Percentiles rank a stretch among this genome's conserved stretches.
phyloP scores from a whole-genome alignment of 2,329 filamentous ascomycete species.

The Lecanicillium sp. region DNA sequence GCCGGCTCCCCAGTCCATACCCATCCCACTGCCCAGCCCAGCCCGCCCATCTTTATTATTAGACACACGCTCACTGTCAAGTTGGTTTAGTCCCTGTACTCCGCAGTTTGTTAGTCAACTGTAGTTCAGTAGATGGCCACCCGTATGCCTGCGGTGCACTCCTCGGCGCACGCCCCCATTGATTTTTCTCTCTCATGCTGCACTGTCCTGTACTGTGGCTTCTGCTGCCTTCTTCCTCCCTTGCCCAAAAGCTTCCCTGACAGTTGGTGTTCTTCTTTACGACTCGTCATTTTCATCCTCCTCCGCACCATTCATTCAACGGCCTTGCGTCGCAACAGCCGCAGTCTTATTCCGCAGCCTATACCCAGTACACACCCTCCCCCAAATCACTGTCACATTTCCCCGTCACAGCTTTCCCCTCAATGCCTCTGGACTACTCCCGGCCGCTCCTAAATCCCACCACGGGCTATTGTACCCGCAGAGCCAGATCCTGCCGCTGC shows the following conservation, averaged over 20 bases:
- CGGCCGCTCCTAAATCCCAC: slow-evolving; percentile 1
- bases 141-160: no score
- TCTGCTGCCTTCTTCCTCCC: not conserved
- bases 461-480: slow-evolving; percentile 3
- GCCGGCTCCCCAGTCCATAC: not conserved
- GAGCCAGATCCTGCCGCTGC: slow-evolving; percentile 2
- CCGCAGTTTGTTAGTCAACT: no score
- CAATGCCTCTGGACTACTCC: slow-evolving; percentile 8
- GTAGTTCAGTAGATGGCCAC: no score
- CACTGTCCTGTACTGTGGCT: not conserved
- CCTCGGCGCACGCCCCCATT: not conserved
- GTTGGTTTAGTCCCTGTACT: no score
- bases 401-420: no score
- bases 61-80: no score
- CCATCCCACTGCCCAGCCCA: not conserved
- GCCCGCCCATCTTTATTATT: slow-evolving; percentile 1
- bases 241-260: not conserved
- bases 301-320: not conserved
- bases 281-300: not conserved
- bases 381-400: no score
- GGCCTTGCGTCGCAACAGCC: no score
- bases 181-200: not conserved
- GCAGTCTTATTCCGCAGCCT: no score
- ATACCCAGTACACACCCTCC: no score
- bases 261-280: not conserved